Evolutionary conservation across 2,329 filamentous ascomycete genomes (phyloP), one percentile per base, ranked within the genome.

Genomic region (Blastomyces gilchristii): DNA sequence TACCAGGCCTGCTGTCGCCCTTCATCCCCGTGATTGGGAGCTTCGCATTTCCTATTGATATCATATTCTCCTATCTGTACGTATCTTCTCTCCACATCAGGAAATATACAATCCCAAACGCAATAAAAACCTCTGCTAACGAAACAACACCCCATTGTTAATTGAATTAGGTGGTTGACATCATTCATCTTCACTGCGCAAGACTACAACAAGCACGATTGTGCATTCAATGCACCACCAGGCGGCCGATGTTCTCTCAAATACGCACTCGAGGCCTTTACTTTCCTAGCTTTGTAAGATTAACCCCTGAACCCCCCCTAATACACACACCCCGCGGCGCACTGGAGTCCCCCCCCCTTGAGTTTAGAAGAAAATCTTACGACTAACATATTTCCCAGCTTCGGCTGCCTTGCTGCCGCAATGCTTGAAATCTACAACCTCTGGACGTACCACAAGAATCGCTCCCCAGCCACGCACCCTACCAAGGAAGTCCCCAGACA

Each of bases 101-200:
- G n/a, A 22, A 22, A 22, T 22, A 22, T 22, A 22, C n/a, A 22
- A 22, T 22, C n/a, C n/a, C n/a, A 22, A 22, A 22, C n/a, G 28
- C 28, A 31, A 31, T 31, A 31, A 31, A 31, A 25, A 31, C 50
- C 59, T 53, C 18, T 56, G n/a, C 14, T 64, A 59, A 37, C 34
- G 7, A 8, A 47, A 43, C 64, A 56, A 31, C 28, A 43, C 5
- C 45, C 28, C 5, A 22, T 1, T 8, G 34, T 37, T 37, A 3
- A 18, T 16, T 58, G 77, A 3, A 18, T 16, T 58, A 77, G 76
- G 39, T 80, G 78, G 78, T 73, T 80, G 68, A 80, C 78, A 0
- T 71, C 77, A 22, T 80, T 80, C 68, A 77, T 80, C 67, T 80
- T 80, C 70, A 68, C 77, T 0, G 74, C 78, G 4, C 74, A 79